Evolutionary conservation across 371 early-diverging fungal species (phyloP), one percentile per base, ranked within the genome.

Genomic region (Rhizopus stolonifer): DNA sequence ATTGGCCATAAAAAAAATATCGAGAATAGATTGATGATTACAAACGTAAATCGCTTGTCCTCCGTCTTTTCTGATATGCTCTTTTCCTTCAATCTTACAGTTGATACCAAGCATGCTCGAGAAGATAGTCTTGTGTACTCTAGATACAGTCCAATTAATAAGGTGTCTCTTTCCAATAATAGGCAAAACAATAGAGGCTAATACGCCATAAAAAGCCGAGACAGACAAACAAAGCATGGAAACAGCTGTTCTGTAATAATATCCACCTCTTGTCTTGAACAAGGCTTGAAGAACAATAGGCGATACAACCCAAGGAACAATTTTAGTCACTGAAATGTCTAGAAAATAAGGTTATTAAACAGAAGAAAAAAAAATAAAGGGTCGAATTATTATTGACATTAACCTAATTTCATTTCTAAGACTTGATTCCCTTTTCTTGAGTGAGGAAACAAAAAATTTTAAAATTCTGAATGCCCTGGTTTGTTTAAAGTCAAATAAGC

Each of bases 1-100:
- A 23, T 70, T 69, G 10, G 85, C 89, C 63, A 94, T 73, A 42
- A 84, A 64, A 44, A 90, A 55, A 49, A 94, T 65, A 63, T 96
- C 96, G 58, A 93, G 60, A 25, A 83, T 80, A 19, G 87, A 80
- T 69, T 96, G 97, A 73, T 96, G 97, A 64, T 96, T 96, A 66
- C 82, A 80, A 31, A 89, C 80, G 45, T 83, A 77, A 22, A 95
- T 84, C 31, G 81, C 87, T 2, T 46, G 22, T 21, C 86, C 87
- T 5, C 67, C 64, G 0, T 64, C 66, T 1, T 47, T 36, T 9
- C 58, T 45, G 33, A 90, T 52, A 49, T 84, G 53, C 43, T 88
- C 85, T 42, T 75, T 60, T 33, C 86, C 89, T 32, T 82, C 83
- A 33, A 92, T 72, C 34, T 68, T 79, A 34, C 81, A 79, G 0